A percentile compares a stretch with the other conserved stretches of the same genome.
phyloP scores from a whole-genome alignment of 805 yeast genomes.

The Vanderwaltozyma polyspora region DNA sequence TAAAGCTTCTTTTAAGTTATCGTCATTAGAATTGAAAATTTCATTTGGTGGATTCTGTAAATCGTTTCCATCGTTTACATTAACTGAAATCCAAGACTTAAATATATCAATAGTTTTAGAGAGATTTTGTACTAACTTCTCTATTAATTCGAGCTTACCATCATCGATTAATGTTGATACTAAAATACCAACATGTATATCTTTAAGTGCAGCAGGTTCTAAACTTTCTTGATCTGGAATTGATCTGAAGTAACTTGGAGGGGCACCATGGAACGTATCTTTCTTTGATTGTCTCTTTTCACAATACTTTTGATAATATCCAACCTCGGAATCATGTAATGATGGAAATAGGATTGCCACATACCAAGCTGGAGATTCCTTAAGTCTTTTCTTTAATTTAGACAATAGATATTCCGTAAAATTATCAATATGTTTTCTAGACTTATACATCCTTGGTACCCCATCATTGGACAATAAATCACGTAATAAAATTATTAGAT shows the following conservation, averaged over 20 bases:
- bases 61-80: constrained; percentile 5
- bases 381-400: constrained; percentile 38
- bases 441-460: constrained; percentile 33
- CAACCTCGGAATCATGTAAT: constrained; percentile 34
- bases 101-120: constrained; percentile 8
- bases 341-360: constrained; percentile 61
- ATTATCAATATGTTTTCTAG: constrained; percentile 51
- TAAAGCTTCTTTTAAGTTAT: constrained; percentile 1
- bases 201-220: constrained; percentile 13
- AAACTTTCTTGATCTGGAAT: constrained; percentile 16
- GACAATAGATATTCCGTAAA: constrained; percentile 58
- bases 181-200: constrained; percentile 23
- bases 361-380: constrained; percentile 41
- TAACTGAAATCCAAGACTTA: constrained; percentile 9
- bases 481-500: constrained; percentile 52
- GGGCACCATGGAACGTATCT: constrained; percentile 8
- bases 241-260: constrained; percentile 16
- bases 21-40: constrained; percentile 4
- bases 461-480: constrained; percentile 43
- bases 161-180: constrained; percentile 27
- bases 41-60: constrained; percentile 10
- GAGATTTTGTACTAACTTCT: constrained; percentile 13
- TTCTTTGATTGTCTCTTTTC: constrained; percentile 25
- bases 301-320: constrained; percentile 34
- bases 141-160: constrained; percentile 16